Evolutionary conservation across 2,329 filamentous ascomycete species (phyloP), one percentile per base, ranked within the genome.

Genomic region (Colletotrichum shisoi): DNA sequence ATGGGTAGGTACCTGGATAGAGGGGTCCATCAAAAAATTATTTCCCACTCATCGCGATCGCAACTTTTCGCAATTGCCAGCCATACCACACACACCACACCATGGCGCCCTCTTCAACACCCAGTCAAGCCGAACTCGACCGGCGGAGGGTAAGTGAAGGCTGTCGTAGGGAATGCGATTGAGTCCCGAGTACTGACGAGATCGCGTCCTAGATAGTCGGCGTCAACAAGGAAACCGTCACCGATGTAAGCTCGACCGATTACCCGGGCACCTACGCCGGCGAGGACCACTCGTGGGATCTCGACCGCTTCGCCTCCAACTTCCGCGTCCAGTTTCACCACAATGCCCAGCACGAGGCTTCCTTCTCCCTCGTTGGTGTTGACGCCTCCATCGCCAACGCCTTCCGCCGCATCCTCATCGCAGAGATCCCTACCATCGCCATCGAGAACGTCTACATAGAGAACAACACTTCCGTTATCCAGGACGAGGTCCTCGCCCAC

Each of bases 401-500:
- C 75, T 97, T 98, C 83, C 93, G 95, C 69, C 93, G 95, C 73
- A 98, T 98, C 74, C 86, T 98, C 74, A 91, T 99, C 78, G 87
- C 94, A 72, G 96, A 99, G 82, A 91, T 99, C 60, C 93, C 94
- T 19, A 95, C 93, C 2, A 86, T 99, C 52, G 95, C 96, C 72
- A 94, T 99, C 74, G 95, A 99, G 83, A 90, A 89, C 70, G 92
- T 96, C 76, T 99, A 91, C 81, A 89, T 98, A 71, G 87, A 92
- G 77, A 96, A 97, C 83, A 99, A 99, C 83, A 98, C 94, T 57
- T 97, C 93, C 5, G 93, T 99, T 42, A 95, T 99, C 74, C 94
- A 98, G 78, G 95, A 99, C 76, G 95, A 99, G 82, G 94, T 99
- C 4, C 89, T 99, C 58, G 90, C 94, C 17, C 92, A 95, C 77